Evolutionary conservation across 441 rosid species (phyloP).

Genomic region (Capsella rubella): DNA sequence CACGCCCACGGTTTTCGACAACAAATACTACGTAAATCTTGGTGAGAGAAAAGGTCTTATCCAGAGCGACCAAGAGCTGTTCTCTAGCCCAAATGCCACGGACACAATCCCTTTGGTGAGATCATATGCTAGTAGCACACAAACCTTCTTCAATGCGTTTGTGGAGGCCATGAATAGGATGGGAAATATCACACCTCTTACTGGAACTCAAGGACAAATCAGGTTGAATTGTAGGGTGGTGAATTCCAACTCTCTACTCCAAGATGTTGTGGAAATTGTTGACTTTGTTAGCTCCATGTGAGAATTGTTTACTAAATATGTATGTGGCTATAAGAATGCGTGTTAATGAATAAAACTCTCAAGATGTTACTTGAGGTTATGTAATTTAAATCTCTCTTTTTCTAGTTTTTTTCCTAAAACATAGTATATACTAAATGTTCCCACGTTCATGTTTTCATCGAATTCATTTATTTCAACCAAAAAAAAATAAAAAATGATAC

Average conservation of each 20-base stretch:
- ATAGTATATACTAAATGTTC: not conserved
- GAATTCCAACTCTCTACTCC: slow-evolving; percentile 44
- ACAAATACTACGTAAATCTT: slow-evolving; percentile 63
- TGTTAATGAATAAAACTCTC: slow-evolving; percentile 19
- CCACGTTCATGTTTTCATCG: not conserved
- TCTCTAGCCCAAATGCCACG: slow-evolving; percentile 46
- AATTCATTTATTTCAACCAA: not conserved
- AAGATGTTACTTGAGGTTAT: not conserved
- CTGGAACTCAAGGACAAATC: slow-evolving; percentile 59
- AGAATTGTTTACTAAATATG: not conserved
- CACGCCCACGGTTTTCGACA: slow-evolving; percentile 61
- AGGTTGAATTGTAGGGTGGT: slow-evolving; percentile 50
- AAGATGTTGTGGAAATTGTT: slow-evolving; percentile 30
- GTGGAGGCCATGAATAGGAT: slow-evolving; percentile 54
- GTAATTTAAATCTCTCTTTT: not conserved
- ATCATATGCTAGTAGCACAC: slow-evolving; percentile 42
- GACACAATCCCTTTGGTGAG: slow-evolving; percentile 55
- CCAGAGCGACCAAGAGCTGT: slow-evolving; percentile 57
- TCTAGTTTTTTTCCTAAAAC: not conserved
- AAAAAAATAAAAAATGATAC: not conserved
- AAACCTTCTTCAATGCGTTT: slow-evolving; percentile 50
- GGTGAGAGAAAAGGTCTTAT: slow-evolving; percentile 55
- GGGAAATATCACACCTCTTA: slow-evolving; percentile 55
- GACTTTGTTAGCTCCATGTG: slow-evolving; percentile 44
- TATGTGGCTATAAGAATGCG: slow-evolving; percentile 3